Base-by-base conservation (phyloP, 805 yeast genomes). In the Lachancea sp. region DNA sequence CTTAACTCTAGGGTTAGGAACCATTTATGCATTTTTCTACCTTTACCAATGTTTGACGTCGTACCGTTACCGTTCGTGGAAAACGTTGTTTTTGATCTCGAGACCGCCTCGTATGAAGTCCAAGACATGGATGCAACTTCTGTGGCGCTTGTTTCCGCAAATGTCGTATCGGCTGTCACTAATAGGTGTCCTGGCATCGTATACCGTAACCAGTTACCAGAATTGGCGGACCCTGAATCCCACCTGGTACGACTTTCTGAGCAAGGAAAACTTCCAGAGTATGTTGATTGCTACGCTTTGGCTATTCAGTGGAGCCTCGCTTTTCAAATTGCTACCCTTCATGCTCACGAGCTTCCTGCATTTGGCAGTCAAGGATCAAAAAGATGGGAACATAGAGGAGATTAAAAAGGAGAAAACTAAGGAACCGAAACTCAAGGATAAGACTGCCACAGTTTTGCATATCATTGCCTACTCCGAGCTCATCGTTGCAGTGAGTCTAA, bases 221-320 rank as follows among this genome's bases (percentile, higher is more conserved):
- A 77, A 76, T 48, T 80, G 78, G 64, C 79, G 79, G 18, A 65
- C 76, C 15, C 64, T 68, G 21, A 68, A 72, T 38, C 94, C 95
- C 5, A 70, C 79, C 4, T 70, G 77, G 55, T 72, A 73, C 41
- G 75, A 79, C 4, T 65, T 88, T 56, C 55, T 85, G 40, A 78
- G 88, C 8, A 75, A 86, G 18, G 86, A 77, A 49, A 83, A 84
- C 57, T 83, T 83, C 68, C 96, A 86, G 61, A 76, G 74, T 54
- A 63, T 78, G 40, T 46, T 74, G 3, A 60, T 83, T 41, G 74
- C 79, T 0, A 20, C 57, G 3, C 62, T 77, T 15, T 83, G 90
- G 90, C 54, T 76, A 35, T 59, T 80, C 41, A 75, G 81, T 29
- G 76, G 83, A 62, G 69, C 72, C 45, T 79, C 88, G 1, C 61